A percentile compares a stretch with the other conserved stretches of the same genome.
phyloP scores from a whole-genome alignment of 495 filamentous ascomycete genomes.

The Lophium mytilinum region DNA sequence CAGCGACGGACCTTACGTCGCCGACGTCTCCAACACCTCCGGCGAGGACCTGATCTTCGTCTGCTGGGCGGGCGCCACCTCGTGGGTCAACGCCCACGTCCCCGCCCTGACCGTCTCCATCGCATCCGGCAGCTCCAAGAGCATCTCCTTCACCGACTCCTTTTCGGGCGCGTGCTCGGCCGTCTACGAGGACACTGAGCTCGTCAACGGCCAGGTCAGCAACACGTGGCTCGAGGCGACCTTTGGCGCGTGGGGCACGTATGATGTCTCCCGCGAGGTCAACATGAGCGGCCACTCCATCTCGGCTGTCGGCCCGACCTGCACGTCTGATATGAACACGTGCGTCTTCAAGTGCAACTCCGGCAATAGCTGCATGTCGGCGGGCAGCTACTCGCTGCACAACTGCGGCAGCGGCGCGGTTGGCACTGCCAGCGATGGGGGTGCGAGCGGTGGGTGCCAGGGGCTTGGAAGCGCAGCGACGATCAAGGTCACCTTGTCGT shows the following conservation, averaged over 20 bases:
- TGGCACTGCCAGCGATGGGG: constrained; percentile 6
- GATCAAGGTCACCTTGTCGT: background rate
- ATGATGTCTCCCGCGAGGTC: constrained; percentile 35
- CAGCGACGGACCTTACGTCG: constrained; percentile 6
- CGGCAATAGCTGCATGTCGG: background rate
- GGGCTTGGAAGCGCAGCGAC: background rate
- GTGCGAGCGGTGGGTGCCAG: constrained; percentile 1
- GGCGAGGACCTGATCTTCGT: constrained; percentile 7
- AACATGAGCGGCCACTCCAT: constrained; percentile 36
- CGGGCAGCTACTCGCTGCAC: constrained; percentile 5
- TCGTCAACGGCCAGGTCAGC: constrained; percentile 30
- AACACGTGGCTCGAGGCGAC: constrained; percentile 38
- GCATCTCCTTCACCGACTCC: constrained; percentile 12
- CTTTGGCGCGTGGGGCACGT: constrained; percentile 25
- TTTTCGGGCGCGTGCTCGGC: constrained; percentile 29
- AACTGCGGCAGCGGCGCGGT: constrained; percentile 9
- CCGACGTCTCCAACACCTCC: constrained; percentile 13
- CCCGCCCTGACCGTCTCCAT: constrained; percentile 7
- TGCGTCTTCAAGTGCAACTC: constrained; percentile 22
- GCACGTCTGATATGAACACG: constrained; percentile 16
- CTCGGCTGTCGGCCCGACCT: constrained; percentile 21
- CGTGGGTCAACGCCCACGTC: constrained; percentile 5
- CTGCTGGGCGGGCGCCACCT: constrained; percentile 12
- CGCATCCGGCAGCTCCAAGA: background rate
- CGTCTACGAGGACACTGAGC: constrained; percentile 25